Base-by-base conservation (phyloP, 495 filamentous ascomycete species). In the Clavariopsis aquatica region DNA sequence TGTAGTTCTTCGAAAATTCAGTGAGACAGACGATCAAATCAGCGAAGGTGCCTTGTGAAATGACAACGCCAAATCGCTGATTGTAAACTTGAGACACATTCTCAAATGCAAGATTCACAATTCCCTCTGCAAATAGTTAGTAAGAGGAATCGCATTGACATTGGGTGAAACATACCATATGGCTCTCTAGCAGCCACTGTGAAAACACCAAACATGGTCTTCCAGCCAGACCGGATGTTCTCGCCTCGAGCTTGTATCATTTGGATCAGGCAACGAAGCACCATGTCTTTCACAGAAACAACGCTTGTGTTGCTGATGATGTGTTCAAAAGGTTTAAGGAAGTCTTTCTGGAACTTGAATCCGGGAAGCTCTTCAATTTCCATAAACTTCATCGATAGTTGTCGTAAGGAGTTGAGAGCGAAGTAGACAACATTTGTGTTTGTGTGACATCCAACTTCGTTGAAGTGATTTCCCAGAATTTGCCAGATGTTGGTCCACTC, bases 281-380 rank as follows among this genome's bases (percentile, higher is more conserved):
- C 91, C 92, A 98, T 96, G 70, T 99, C 94, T 74, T 99, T 99
- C 64, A 99, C 94, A 8, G 89, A 83, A 29, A 96, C 88, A 52
- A 92, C 87, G 59, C 76, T 90, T 61, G 91, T 93, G 76, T 98
- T 98, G 29, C 87, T 84, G 80, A 98, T 96, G 69, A 99, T 91
- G 75, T 97, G 90, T 77, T 98, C 92, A 65, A 99, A 99, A 0
- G 94, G 94, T 74, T 96, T 97, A 27, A 98, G 81, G 77, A 99
- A 98, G 70, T 99, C 94, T 73, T 99, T 99, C 70, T 99, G 94
- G 73, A 99, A 99, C 74, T 98, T 97, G 85, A 99, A 99, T 67
- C 96, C 95, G 0, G 94, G 90, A 64, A 99, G 77, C 73, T 99
- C 94, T 66, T 96, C 95, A 63, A 97, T 91, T 76, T 99, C 95